Evolutionary conservation across 2,329 filamentous ascomycete genomes (phyloP).

Genomic region (Aspergillus hiratsukae): DNA sequence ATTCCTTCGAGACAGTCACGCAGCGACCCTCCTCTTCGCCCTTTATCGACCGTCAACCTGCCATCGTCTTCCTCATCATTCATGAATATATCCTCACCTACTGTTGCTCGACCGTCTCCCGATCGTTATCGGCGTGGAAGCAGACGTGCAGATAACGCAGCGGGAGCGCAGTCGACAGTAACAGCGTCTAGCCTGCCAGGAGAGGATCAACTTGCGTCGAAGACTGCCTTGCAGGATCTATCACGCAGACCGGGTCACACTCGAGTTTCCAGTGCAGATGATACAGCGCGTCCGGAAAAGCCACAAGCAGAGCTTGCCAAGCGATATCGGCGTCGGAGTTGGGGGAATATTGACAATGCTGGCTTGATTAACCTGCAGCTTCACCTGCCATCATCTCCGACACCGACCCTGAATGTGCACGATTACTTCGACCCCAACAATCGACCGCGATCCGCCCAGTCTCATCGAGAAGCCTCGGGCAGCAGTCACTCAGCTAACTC

Average conservation of each 20-base stretch:
- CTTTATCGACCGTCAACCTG: slow-evolving; percentile 47
- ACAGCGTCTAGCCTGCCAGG: slow-evolving; percentile 3
- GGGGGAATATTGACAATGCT: slow-evolving; percentile 60
- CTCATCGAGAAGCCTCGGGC: slow-evolving; percentile 58
- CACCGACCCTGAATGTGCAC: slow-evolving; percentile 29
- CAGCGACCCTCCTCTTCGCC: slow-evolving; percentile 35
- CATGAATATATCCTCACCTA: slow-evolving; percentile 44
- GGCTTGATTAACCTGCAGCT: slow-evolving; percentile 34
- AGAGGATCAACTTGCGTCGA: slow-evolving; percentile 19
- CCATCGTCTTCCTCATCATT: slow-evolving; percentile 52
- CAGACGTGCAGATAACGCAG: slow-evolving; percentile 50
- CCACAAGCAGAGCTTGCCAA: slow-evolving; percentile 65
- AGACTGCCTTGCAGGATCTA: slow-evolving; percentile 28
- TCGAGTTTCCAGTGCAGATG: slow-evolving; percentile 63
- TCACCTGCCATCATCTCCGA: slow-evolving; percentile 28
- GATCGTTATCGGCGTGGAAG: slow-evolving; percentile 76
- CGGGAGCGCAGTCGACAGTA: slow-evolving; percentile 13
- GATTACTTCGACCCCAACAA: slow-evolving; percentile 30
- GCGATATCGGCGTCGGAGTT: slow-evolving; percentile 75
- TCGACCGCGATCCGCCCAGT: slow-evolving; percentile 36
- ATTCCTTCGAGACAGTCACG: slow-evolving; percentile 37
- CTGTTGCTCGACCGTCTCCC: slow-evolving; percentile 64
- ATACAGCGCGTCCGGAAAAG: slow-evolving; percentile 54
- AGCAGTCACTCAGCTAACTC: slow-evolving; percentile 51
- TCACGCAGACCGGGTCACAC: slow-evolving; percentile 47